Base-by-base conservation (phyloP, 139 green algal species). In the Coelastrella sp. region DNA sequence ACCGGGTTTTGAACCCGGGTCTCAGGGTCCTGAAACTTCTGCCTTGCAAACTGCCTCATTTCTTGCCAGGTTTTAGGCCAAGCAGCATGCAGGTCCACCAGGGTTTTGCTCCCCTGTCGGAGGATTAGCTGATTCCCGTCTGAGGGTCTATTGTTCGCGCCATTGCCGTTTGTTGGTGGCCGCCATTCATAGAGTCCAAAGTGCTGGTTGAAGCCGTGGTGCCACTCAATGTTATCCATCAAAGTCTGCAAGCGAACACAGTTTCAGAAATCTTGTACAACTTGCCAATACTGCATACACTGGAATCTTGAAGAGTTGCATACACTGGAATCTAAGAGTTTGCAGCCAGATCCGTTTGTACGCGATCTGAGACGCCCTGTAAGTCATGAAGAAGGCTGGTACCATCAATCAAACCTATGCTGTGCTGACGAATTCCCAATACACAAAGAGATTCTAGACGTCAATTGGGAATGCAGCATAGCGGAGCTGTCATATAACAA, bases 141-240 rank as follows among this genome's bases (percentile, higher is more conserved):
- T 80, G 68, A 65, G 13, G 83, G 83, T 57, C 83, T 56, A 56
- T 59, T 23, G 59, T 8, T 57, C 22, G 59, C 80, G 80, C 80
- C 80, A 32, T 17, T 74, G 59, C 80, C 80, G 20, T 58, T 58
- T 10, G 20, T 7, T 16, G 11, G 5, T 11, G 83, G 83, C 5
- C 68, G 68, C 83, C 83, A 88, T 20, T 88, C 83, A 68, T 88
- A 88, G 19, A 88, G 54, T 5, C 83, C 83, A 88, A 88, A 88
- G 68, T 88, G 66, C 66, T 80, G 66, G 17, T 88, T 80, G 66
- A 88, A 88, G 66, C 83, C 83, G 54, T 88, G 83, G 65, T 88
- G 83, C 80, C 80, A 86, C 59, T 86, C n/a, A 59, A 86, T 86
- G 80, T 86, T 86, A 59, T 86, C 80, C 80, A 86, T 86, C 5